Evolutionary conservation across 345 rosid genomes (phyloP).

Genomic region (Zanthoxylum bungeanum): DNA sequence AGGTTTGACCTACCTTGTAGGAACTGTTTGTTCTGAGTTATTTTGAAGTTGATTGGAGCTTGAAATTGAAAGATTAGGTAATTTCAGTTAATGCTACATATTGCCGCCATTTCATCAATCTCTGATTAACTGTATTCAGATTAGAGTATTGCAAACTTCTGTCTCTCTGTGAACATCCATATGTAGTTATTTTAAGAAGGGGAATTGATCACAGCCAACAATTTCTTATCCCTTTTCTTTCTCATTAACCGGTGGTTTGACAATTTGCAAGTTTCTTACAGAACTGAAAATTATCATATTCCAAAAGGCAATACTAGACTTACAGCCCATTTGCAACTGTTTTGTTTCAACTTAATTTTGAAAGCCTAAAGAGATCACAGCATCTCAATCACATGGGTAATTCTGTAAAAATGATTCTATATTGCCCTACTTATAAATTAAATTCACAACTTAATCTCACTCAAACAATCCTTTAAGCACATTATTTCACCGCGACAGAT

Average conservation of each 20-base stretch:
- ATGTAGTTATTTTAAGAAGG: too few species aligned
- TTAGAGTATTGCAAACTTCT: not conserved
- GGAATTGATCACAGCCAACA: conserved; percentile 2
- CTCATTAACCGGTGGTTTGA: not conserved
- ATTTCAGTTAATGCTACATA: not conserved
- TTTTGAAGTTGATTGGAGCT: too few species aligned
- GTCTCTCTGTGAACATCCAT: not conserved
- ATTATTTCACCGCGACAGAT: not conserved
- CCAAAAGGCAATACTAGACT: not conserved
- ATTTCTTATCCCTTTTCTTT: not conserved
- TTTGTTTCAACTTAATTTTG: not conserved
- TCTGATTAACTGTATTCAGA: not conserved
- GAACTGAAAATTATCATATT: not conserved
- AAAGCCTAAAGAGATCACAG: not conserved
- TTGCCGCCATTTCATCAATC: not conserved
- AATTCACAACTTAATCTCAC: too few species aligned
- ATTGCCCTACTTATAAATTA: too few species aligned
- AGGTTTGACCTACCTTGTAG: too few species aligned
- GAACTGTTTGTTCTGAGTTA: too few species aligned
- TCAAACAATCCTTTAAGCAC: not conserved
- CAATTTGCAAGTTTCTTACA: not conserved
- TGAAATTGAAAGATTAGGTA: not conserved
- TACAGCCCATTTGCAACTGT: not conserved
- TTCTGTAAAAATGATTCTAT: too few species aligned
- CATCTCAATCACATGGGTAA: too few species aligned